Evolutionary conservation across 2,329 filamentous ascomycete species (phyloP), one percentile per base, ranked within the genome.

Genomic region (Colletotrichum sp.): DNA sequence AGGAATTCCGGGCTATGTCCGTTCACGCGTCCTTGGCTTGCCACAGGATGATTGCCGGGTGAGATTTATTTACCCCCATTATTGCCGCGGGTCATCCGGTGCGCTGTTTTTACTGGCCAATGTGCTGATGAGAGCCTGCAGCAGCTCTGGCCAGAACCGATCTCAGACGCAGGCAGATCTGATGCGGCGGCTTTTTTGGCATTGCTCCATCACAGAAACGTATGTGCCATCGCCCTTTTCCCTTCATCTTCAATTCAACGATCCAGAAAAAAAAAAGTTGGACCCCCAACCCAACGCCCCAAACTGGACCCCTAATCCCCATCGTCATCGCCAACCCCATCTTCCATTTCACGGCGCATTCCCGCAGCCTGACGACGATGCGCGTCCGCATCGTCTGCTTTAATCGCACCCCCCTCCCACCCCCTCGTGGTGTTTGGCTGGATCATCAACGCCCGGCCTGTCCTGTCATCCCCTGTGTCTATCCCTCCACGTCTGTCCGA

Each of bases 1-100:
- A 92, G 89, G 91, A 92, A 76, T 92, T 91, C 77, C 93, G 91
- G 91, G 87, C 90, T 69, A 89, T 90, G 82, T 87, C 87, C 7
- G 87, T 88, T 5, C 86, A 86, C 21, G 91, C 92, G 6, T 92
- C 91, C 1, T 83, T 89, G 78, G 88, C 90, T 18, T 92, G 90
- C 77, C 89, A 91, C 79, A 86, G 90, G 3, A 80, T 92, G 39
- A 85, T 93, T 76, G 87, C 86, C 59, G 91, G 89, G 90, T 91
- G 82, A 55, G 55, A 18, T 64, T 18, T 59, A 28, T 59, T 28
- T 16, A 59, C 61, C 34, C 30, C 30, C 69, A 4, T 32, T 43
- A 21, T 39, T 26, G n/a, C 63, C 21, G n/a, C 32, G 26, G 16
- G 10, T 13, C 24, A 34, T 55, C n/a, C 16, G 34, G 39, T 14